Percentiles rank a stretch among this genome's conserved stretches.
These are phyloP conservation scores for Gaultheria prostrata DNA, from an alignment of 148 eudicot species.

Conservation along the genomic window DNA sequence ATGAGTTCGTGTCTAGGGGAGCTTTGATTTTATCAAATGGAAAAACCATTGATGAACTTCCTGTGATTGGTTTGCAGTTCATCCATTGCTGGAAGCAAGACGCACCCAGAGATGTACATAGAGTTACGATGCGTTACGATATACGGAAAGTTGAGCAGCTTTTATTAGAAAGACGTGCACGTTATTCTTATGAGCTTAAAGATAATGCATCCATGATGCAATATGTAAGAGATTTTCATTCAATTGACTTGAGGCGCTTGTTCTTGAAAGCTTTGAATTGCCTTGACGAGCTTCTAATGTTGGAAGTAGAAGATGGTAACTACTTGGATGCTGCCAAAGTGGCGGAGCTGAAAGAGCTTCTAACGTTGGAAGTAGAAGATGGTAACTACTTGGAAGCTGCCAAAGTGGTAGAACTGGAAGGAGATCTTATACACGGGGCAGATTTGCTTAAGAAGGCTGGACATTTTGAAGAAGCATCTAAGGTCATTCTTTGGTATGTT, in stretches of 20 bases:
- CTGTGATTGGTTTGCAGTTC: conserved; percentile 38
- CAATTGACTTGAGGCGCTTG: conserved; percentile 38
- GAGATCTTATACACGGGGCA: conserved; percentile 42
- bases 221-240: conserved; percentile 47
- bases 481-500: conserved; percentile 28
- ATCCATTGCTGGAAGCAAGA: conserved; percentile 52
- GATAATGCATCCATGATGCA: conserved; percentile 49
- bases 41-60: not conserved
- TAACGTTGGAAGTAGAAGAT: conserved; percentile 42
- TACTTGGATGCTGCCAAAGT: conserved; percentile 47
- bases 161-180: conserved; percentile 53
- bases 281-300: conserved; percentile 47
- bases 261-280: conserved; percentile 40
- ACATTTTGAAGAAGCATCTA: conserved; percentile 32
- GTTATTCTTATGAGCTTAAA: conserved; percentile 23
- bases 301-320: conserved; percentile 51
- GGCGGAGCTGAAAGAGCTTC: conserved; percentile 49
- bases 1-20: conserved; percentile 32
- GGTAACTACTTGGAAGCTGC: conserved; percentile 52
- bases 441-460: conserved; percentile 43
- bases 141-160: conserved; percentile 35
- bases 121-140: conserved; percentile 11
- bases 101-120: not conserved
- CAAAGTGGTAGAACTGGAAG: conserved; percentile 41
- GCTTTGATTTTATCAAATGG: conserved; percentile 29